Percentiles rank a stretch among this genome's conserved stretches.
Evolutionary conservation across 352 stramenopile species (phyloP).

Genomic region (Globisporangium acanthophoron): DNA sequence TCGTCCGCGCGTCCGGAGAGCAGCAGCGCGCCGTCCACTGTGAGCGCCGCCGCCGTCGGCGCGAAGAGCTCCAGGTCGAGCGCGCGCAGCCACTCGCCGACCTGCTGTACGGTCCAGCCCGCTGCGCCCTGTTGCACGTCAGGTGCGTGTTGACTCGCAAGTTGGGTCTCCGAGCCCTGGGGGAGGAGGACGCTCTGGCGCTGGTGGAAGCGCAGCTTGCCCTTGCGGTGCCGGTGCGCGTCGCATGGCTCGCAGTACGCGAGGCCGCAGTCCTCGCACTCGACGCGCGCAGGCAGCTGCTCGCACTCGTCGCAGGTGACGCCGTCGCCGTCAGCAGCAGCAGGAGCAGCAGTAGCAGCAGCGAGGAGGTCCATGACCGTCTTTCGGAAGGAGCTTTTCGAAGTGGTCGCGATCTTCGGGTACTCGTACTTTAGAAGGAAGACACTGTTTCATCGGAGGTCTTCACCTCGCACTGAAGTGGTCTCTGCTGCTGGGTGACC

Average conservation of each 20-base stretch:
- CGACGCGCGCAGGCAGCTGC: slow-evolving; percentile 27
- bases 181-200: slow-evolving; percentile 14
- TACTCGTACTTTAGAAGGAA: too few species aligned
- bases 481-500: too few species aligned
- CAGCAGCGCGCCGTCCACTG: slow-evolving; percentile 48
- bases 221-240: slow-evolving; percentile 69
- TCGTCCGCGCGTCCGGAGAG: slow-evolving; percentile 34
- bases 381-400: too few species aligned
- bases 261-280: slow-evolving; percentile 70
- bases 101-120: slow-evolving; percentile 33
- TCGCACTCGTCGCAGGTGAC: slow-evolving; percentile 74
- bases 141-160: neutral
- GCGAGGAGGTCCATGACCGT: neutral
- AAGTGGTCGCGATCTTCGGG: too few species aligned
- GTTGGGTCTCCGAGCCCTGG: neutral
- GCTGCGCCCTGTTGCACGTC: neutral
- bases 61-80: slow-evolving; percentile 61
- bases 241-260: slow-evolving; percentile 69
- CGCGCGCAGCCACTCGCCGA: slow-evolving; percentile 53
- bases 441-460: too few species aligned
- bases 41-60: slow-evolving; percentile 26
- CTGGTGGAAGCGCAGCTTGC: slow-evolving; percentile 70
- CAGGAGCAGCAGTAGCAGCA: neutral
- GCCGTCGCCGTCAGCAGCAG: neutral
- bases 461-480: too few species aligned